Conservation (phyloP, 2,329 filamentous ascomycete genomes). For the Neofusicoccum ribis region DNA sequence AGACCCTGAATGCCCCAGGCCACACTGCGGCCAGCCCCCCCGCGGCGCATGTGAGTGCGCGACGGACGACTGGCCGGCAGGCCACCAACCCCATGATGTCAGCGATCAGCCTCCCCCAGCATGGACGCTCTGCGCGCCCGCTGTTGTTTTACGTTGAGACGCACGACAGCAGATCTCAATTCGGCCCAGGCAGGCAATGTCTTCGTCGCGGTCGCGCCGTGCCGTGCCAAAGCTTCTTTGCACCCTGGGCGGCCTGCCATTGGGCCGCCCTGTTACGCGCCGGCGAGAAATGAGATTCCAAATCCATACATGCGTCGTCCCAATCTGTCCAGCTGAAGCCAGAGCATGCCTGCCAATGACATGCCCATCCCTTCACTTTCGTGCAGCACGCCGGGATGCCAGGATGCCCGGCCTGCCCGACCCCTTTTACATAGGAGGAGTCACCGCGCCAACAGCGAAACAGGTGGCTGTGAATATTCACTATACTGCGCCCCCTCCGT, state of each 20-base stretch:
- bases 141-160: slow-evolving; percentile 12
- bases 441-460: neutral
- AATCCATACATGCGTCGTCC: slow-evolving; percentile 2
- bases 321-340: slow-evolving; percentile 7
- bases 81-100: slow-evolving; percentile 1
- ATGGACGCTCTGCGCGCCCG: neutral
- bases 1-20: neutral
- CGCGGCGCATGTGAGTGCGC: neutral
- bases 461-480: neutral
- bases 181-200: neutral
- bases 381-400: neutral
- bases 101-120: neutral
- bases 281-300: slow-evolving; percentile 15
- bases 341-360: slow-evolving; percentile 6
- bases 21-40: neutral
- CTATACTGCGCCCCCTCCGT: neutral
- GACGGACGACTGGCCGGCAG: too few relatives aligned
- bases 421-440: slow-evolving; percentile 3
- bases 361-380: slow-evolving; percentile 3
- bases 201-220: neutral
- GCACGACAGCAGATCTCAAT: slow-evolving; percentile 11
- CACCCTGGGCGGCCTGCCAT: neutral
- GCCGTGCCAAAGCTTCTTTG: neutral
- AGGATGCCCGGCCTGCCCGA: neutral
- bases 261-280: slow-evolving; percentile 1